Evolutionary conservation across 192 early-diverging fungal species (phyloP).

Genomic region (Anaeromyces robustus): DNA sequence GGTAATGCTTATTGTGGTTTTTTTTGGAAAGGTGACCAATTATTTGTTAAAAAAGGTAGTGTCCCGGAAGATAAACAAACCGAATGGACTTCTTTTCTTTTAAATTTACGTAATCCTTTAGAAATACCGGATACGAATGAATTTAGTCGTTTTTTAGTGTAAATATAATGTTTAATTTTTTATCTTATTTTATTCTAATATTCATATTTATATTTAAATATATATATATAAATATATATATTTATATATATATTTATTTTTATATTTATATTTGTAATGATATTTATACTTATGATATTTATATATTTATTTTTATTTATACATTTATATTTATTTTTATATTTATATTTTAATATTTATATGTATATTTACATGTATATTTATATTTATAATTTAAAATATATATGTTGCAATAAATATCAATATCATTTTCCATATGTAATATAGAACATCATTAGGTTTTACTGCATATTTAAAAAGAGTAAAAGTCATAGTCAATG

Average conservation of each 20-base stretch:
- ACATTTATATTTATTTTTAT: no score
- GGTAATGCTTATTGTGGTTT: conserved; percentile 70
- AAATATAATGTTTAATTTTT: background rate
- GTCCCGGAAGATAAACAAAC: conserved; percentile 25
- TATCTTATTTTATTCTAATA: no score
- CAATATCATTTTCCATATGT: no score
- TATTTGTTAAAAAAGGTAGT: conserved; percentile 57
- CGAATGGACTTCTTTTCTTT: conserved; percentile 55
- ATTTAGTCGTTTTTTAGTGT: conserved; percentile 48
- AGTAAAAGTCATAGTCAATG: background rate
- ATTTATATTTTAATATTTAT: no score
- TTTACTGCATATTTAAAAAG: background rate
- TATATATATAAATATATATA: no score
- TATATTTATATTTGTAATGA: no score
- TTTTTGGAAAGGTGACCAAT: conserved; percentile 74
- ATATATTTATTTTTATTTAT: no score
- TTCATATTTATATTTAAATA: no score
- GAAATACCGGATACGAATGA: conserved; percentile 44
- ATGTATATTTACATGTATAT: no score
- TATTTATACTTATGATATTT: background rate
- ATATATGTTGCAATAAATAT: no score
- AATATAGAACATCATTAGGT: background rate
- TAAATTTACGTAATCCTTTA: conserved; percentile 60
- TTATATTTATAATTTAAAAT: no score
- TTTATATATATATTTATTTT: no score